A percentile compares a stretch with the other conserved stretches of the same genome.
These are phyloP conservation scores for Neurospora sp. DNA, from an alignment of 495 filamentous ascomycete species.

Conservation along the genomic window DNA sequence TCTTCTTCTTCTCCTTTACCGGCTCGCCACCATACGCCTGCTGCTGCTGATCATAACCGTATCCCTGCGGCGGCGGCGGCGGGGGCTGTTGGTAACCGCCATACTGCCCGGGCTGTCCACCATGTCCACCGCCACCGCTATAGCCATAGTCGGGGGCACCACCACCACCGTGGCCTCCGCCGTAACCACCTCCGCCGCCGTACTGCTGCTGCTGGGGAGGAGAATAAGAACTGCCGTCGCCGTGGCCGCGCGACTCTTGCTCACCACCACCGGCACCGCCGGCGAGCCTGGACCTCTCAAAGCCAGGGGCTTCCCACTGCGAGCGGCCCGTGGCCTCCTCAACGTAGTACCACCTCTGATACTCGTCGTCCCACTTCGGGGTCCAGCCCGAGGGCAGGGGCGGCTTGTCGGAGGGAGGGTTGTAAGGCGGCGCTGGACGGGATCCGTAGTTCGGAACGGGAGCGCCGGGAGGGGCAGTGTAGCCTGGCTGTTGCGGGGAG, in stretches of 20 bases:
- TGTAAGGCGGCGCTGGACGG: slow-evolving; percentile 29
- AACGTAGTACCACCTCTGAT: slow-evolving; percentile 51
- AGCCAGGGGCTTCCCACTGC: slow-evolving; percentile 49
- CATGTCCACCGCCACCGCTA: slow-evolving; percentile 2
- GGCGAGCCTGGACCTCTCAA: slow-evolving; percentile 2
- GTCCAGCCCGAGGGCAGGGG: slow-evolving; percentile 50
- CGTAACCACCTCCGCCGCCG: neutral
- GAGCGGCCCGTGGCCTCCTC: slow-evolving; percentile 49
- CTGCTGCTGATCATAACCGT: slow-evolving; percentile 22
- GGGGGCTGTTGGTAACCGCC: slow-evolving; percentile 14
- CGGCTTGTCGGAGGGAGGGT: slow-evolving; percentile 36
- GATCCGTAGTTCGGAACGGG: slow-evolving; percentile 1
- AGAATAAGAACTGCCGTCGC: neutral
- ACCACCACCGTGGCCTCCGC: neutral
- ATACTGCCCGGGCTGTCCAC: slow-evolving; percentile 3
- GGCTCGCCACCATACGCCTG: slow-evolving; percentile 13
- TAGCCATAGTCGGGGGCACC: neutral
- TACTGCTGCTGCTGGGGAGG: neutral
- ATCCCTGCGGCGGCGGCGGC: slow-evolving; percentile 18
- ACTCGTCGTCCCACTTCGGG: slow-evolving; percentile 47
- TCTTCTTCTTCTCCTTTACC: slow-evolving; percentile 33
- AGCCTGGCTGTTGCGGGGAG: slow-evolving; percentile 1
- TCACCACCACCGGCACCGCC: slow-evolving; percentile 1
- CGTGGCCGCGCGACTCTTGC: slow-evolving; percentile 3
- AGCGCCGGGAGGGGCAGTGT: slow-evolving; percentile 9